phyloP scores from a whole-genome alignment of 257 asterid species.

The Ehretia macrophylla region DNA sequence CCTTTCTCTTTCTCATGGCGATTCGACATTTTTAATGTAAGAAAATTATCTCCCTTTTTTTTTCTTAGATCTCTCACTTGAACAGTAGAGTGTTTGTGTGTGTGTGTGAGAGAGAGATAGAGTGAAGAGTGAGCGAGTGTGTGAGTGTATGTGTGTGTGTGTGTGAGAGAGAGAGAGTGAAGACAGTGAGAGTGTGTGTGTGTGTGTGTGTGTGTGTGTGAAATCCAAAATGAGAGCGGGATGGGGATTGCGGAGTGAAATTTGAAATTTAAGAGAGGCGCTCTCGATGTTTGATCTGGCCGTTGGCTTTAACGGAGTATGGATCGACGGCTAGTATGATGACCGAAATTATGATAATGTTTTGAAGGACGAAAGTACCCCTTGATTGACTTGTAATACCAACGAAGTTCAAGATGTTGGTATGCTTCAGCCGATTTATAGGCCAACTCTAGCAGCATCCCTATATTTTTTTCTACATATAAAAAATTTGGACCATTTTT shows the following conservation, averaged over 20 bases:
- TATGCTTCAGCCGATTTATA: too few relatives aligned
- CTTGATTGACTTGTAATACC: too few relatives aligned
- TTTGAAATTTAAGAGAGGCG: slow-evolving; percentile 42
- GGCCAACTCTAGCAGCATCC: too few relatives aligned
- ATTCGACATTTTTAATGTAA: slow-evolving; percentile 43
- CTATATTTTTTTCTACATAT: too few relatives aligned
- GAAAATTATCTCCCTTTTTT: not conserved
- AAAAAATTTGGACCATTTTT: too few relatives aligned
- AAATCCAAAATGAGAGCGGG: slow-evolving; percentile 42
- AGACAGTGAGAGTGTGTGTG: not conserved
- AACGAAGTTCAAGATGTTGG: too few relatives aligned
- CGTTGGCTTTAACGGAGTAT: slow-evolving; percentile 13
- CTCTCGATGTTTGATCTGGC: slow-evolving; percentile 19
- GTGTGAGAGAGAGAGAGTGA: too few relatives aligned
- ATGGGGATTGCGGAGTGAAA: slow-evolving; percentile 13
- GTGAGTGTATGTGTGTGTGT: not conserved
- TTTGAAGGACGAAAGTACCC: not conserved
- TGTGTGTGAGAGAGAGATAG: too few relatives aligned
- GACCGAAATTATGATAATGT: not conserved
- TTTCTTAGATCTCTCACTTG: slow-evolving; percentile 3
- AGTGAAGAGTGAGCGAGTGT: not conserved
- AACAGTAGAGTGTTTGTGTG: not conserved
- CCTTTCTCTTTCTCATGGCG: slow-evolving; percentile 82
- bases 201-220: slow-evolving; percentile 9
- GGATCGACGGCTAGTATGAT: not conserved